phyloP scores from a whole-genome alignment of 1,284 basidiomycete species.

The Mycena sp. region DNA sequence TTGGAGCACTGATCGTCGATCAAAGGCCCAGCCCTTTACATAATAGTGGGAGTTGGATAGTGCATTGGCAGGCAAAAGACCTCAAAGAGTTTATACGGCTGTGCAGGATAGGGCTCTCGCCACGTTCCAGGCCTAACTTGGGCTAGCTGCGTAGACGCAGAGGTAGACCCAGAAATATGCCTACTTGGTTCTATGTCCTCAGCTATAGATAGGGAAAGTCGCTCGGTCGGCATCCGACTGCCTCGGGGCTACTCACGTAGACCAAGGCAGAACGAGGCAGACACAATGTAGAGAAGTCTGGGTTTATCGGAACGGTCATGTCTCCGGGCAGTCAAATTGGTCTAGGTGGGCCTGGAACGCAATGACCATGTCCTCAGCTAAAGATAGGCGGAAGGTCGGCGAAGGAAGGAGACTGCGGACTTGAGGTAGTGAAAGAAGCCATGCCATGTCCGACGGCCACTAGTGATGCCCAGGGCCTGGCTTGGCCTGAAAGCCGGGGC shows the following conservation, averaged over 20 bases:
- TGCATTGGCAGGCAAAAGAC: constrained; percentile 9
- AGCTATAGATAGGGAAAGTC: constrained; percentile 7
- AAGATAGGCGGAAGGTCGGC: constrained; percentile 10
- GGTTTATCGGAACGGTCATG: constrained; percentile 12
- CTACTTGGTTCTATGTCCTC: constrained; percentile 12
- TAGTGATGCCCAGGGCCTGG: too few relatives aligned
- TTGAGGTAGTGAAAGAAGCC: constrained; percentile 6
- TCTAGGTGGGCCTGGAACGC: constrained; percentile 6
- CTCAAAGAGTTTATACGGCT: constrained; percentile 6
- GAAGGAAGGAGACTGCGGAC: constrained; percentile 9
- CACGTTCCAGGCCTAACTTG: constrained; percentile 8
- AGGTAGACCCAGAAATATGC: constrained; percentile 12
- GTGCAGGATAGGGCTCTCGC: not conserved
- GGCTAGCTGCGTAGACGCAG: constrained; percentile 5
- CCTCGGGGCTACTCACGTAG: constrained; percentile 8
- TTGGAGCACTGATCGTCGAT: constrained; percentile 13
- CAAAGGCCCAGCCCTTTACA: constrained; percentile 11
- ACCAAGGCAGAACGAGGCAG: constrained; percentile 10
- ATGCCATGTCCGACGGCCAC: constrained; percentile 4
- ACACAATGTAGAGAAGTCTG: constrained; percentile 9
- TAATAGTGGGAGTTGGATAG: constrained; percentile 14
- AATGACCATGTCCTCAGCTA: constrained; percentile 13
- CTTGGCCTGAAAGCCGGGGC: not conserved
- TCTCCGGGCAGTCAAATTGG: constrained; percentile 8
- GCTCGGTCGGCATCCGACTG: constrained; percentile 13